Base-by-base conservation (phyloP, 352 stramenopile genomes). In the Phytophthora pistaciae region DNA sequence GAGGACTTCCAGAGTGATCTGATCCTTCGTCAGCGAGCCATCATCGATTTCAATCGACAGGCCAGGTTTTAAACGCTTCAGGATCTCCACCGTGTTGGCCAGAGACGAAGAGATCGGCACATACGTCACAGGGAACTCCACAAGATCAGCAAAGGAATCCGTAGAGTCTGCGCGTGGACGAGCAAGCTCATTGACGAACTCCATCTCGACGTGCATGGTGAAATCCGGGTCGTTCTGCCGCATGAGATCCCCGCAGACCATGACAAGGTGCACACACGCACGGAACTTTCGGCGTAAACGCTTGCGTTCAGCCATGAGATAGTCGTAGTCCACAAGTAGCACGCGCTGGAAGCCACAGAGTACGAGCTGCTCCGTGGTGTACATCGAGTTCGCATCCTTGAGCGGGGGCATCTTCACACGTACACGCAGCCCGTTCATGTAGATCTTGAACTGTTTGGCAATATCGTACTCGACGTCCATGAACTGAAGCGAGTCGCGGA, bases 401-500 rank as follows among this genome's bases (percentile, higher is more conserved):
- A 70, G 56, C 5, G 83, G 81, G 11, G 80, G 78, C 50, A 94
- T 76, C 46, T 83, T 82, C 29, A 95, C 84, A 46, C 78, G 83
- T 46, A 93, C 71, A 18, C 78, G 80, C 27, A 92, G 62, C 13
- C 84, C 82, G 10, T 77, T 80, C 14, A 88, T 60, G 64, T 90
- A 93, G 60, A 78, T 83, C 44, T 88, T 77, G n/a, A 87, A 14
- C 46, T 94, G 87, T 61, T 91, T 91, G n/a, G 72, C 74, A 25
- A 94, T 21, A 72, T 94, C 87, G 73, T 93, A 94, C 69, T 94
- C 87, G 56, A 91, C 84, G 49, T 92, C 81, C 56, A 78, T 79
- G 27, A 88, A 77, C 60, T 88, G 79, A 1, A 92, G 50, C n/a
- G 80, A 85, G 56, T 92, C 84, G 6, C 73, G 62, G 49, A 83